Evolutionary conservation across 1,284 basidiomycete genomes (phyloP).

Genomic region (Bjerkandera adusta): DNA sequence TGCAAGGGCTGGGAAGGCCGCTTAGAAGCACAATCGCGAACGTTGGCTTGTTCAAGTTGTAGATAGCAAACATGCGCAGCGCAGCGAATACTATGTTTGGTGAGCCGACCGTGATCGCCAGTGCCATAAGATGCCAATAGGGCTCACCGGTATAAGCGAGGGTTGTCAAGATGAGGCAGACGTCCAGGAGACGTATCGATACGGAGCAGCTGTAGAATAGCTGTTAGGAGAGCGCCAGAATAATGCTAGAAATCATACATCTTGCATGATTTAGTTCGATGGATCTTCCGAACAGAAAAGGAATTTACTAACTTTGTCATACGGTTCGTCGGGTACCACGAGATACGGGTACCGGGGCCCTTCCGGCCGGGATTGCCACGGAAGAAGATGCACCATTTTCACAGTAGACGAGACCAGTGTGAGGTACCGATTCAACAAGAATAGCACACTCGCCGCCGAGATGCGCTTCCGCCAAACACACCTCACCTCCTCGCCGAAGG

Average conservation of each 20-base stretch:
- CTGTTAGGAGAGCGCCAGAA: neutral
- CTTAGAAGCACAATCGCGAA: too few relatives aligned
- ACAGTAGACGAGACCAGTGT: too few relatives aligned
- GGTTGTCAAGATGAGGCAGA: neutral
- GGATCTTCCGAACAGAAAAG: too few relatives aligned
- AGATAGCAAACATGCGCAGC: slow-evolving; percentile 28
- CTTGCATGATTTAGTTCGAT: slow-evolving; percentile 24
- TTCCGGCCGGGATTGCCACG: too few relatives aligned
- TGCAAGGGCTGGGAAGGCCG: too few relatives aligned
- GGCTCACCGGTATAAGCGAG: neutral
- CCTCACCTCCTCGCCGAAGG: slow-evolving; percentile 25
- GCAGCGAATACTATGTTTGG: too few relatives aligned
- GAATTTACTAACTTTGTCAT: too few relatives aligned
- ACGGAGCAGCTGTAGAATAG: slow-evolving; percentile 18
- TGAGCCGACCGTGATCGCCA: too few relatives aligned
- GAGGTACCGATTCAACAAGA: slow-evolving; percentile 29
- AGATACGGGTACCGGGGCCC: too few relatives aligned
- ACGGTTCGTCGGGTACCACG: too few relatives aligned
- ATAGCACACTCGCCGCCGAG: slow-evolving; percentile 15
- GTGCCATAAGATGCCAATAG: too few relatives aligned
- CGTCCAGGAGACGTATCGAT: slow-evolving; percentile 24
- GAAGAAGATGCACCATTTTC: too few relatives aligned
- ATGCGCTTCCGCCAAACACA: slow-evolving; percentile 24
- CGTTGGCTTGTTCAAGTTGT: slow-evolving; percentile 21
- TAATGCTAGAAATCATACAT: slow-evolving; percentile 3